Evolutionary conservation across 805 yeast genomes (phyloP).

Genomic region (Candida ovalis): DNA sequence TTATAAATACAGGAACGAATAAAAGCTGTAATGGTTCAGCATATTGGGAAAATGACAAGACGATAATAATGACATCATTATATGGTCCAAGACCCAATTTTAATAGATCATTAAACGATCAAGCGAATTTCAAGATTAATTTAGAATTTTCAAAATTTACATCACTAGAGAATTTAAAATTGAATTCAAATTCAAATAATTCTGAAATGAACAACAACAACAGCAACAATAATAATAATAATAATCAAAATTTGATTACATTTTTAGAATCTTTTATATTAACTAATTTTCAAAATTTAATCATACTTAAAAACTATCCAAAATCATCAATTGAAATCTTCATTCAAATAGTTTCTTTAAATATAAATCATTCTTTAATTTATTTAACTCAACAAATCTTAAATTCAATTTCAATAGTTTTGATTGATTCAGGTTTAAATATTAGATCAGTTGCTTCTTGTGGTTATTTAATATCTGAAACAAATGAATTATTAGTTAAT

Average conservation of each 20-base stretch:
- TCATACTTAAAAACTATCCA: constrained; percentile 72
- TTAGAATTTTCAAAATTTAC: constrained; percentile 46
- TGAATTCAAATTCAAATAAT: constrained; percentile 39
- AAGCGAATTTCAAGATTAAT: constrained; percentile 26
- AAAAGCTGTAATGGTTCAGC: constrained; percentile 81
- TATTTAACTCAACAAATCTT: constrained; percentile 42
- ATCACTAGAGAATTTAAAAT: constrained; percentile 15
- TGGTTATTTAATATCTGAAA: constrained; percentile 32
- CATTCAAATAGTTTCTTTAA: constrained; percentile 58
- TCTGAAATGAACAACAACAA: constrained; percentile 31
- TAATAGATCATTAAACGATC: constrained; percentile 29
- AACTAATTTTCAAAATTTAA: constrained; percentile 34
- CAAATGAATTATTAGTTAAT: constrained; percentile 28
- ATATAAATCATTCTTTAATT: constrained; percentile 30
- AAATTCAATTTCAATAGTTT: constrained; percentile 66
- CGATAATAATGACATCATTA: constrained; percentile 63
- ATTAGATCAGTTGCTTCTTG: constrained; percentile 71
- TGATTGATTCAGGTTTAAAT: constrained; percentile 84
- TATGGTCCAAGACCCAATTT: constrained; percentile 83
- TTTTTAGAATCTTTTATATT: constrained; percentile 39
- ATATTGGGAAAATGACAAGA: constrained; percentile 63
- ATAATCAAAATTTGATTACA: constrained; percentile 18
- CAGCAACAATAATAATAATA: not conserved
- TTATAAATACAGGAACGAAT: constrained; percentile 59
- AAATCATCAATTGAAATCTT: constrained; percentile 84